Evolutionary conservation across 2,329 filamentous ascomycete genomes (phyloP).

Genomic region (Aspergillus alliaceus): DNA sequence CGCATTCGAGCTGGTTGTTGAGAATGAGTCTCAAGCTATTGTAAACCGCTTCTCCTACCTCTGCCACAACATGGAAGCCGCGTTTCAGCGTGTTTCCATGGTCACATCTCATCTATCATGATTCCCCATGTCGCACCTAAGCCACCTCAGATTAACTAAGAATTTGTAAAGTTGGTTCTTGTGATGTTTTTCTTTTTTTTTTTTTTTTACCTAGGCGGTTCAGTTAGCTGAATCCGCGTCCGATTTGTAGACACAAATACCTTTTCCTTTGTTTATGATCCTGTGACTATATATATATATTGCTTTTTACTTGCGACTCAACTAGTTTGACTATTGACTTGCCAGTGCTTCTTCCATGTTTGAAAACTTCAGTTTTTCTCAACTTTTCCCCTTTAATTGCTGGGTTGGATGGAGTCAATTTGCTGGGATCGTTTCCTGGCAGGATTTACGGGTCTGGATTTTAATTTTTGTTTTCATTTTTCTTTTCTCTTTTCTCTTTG

Average conservation of each 20-base stretch:
- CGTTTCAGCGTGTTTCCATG: slow-evolving; percentile 42
- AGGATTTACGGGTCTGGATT: slow-evolving; percentile 1
- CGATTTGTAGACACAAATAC: slow-evolving; percentile 18
- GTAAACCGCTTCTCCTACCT: slow-evolving; percentile 36
- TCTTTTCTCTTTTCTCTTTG: not conserved
- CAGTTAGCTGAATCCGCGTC: slow-evolving; percentile 8
- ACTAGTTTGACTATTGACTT: not conserved
- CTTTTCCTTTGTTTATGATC: slow-evolving; percentile 26
- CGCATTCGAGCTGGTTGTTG: slow-evolving; percentile 65
- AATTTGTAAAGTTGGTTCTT: slow-evolving; percentile 20
- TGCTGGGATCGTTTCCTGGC: not conserved
- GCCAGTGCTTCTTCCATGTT: not conserved
- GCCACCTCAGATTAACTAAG: slow-evolving; percentile 7
- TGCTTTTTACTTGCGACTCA: not conserved
- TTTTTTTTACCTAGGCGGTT: slow-evolving; percentile 12
- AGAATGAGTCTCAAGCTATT: slow-evolving; percentile 25
- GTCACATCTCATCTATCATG: slow-evolving; percentile 42
- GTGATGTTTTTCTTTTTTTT: slow-evolving; percentile 13
- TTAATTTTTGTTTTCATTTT: not conserved
- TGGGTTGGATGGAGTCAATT: slow-evolving; percentile 1
- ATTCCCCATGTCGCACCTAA: slow-evolving; percentile 30
- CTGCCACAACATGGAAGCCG: slow-evolving; percentile 43
- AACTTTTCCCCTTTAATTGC: not conserved
- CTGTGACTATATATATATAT: slow-evolving; percentile 20
- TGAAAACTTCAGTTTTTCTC: slow-evolving; percentile 4